Evolutionary conservation across 2,329 filamentous ascomycete genomes (phyloP), one percentile per base, ranked within the genome.

Genomic region (Penicillium brasilianum): DNA sequence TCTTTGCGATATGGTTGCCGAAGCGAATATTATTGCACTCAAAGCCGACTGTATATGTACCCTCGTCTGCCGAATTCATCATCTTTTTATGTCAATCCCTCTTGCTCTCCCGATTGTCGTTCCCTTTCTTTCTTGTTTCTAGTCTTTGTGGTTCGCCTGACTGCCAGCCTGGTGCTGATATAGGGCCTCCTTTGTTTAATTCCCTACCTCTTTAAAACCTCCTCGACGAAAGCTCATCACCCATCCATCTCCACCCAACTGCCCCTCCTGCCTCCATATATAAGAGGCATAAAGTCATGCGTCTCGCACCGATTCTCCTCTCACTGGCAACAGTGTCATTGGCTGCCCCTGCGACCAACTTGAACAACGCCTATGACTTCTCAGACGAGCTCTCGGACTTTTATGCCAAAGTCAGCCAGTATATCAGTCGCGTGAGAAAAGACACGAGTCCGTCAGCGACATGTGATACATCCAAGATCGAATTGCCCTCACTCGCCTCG

Each of bases 401-500:
- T 64, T 77, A 78, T 41, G 69, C 74, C 28, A 72, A 71, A 61
- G 75, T 81, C 18, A 77, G 77, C 66, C 64, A 74, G 56, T 70
- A 78, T 46, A 80, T 81, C 58, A 65, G 74, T 51, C 59, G 69
- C 14, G 60, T 69, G 28, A 68, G 66, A 28, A 60, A 66, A 34
- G 54, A 62, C 8, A 61, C 64, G 22, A 62, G 62, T 55, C 56
- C 64, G 51, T 60, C 66, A 11, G 30, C 69, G 28, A 61, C 67
- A 20, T 79, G 75, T 66, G 74, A 81, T 60, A 60, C 71, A 20
- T 75, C 74, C 62, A 71, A 68, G 16, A 72, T 73, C 32, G 50
- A 61, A 5, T 71, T 78, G 62, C 79, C 80, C 5, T 65, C 75
- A 82, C 86, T 83, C 65, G 81, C 87, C 49, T 81, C 82, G 7